A percentile compares a stretch with the other conserved stretches of the same genome.
These are phyloP conservation scores for Arctium minus DNA, from an alignment of 129 eudicot genomes.

Conservation along the genomic window DNA sequence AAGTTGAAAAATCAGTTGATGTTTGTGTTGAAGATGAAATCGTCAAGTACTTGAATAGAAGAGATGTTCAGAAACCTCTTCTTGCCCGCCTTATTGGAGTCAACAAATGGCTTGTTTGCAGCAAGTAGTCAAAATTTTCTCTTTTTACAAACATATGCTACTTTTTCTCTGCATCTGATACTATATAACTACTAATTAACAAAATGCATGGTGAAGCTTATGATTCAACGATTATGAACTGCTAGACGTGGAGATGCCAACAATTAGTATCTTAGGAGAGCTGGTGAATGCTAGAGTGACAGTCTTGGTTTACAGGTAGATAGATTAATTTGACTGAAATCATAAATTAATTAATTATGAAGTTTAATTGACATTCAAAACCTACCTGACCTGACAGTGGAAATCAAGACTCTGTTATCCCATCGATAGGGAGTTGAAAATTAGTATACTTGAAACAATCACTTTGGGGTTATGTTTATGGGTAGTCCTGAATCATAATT, in stretches of 20 bases:
- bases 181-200: too few species aligned
- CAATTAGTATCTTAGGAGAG: constrained; percentile 37
- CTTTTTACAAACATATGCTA: background rate
- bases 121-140: constrained; percentile 29
- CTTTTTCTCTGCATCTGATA: background rate
- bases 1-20: constrained; percentile 36
- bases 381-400: constrained; percentile 34
- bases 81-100: constrained; percentile 54
- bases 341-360: background rate
- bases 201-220: background rate
- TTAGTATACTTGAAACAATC: background rate
- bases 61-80: constrained; percentile 44
- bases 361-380: background rate
- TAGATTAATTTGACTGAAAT: background rate
- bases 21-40: constrained; percentile 60
- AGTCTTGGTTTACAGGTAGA: constrained; percentile 51
- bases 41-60: constrained; percentile 42
- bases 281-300: constrained; percentile 42
- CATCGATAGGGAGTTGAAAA: constrained; percentile 48
- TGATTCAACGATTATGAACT: constrained; percentile 47
- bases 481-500: too few species aligned
- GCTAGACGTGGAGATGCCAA: constrained; percentile 53
- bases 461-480: too few species aligned
- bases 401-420: constrained; percentile 48
- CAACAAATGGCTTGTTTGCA: constrained; percentile 42